Evolutionary conservation across 2,329 filamentous ascomycete species (phyloP).

Genomic region (Bipolaris sorokiniana): DNA sequence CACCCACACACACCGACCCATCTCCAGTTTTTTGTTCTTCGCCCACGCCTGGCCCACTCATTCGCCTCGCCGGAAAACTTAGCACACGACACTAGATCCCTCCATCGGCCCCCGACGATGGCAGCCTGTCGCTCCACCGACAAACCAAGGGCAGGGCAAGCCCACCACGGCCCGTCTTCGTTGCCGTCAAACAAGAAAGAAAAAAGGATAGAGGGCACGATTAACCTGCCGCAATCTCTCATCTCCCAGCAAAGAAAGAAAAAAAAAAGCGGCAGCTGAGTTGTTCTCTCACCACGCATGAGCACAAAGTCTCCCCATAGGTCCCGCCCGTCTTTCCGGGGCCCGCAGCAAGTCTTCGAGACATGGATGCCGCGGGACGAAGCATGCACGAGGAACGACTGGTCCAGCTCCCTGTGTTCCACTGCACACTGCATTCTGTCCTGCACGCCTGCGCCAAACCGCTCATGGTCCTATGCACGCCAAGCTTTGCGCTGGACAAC

Average conservation of each 20-base stretch:
- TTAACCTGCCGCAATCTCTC: not conserved
- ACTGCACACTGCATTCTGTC: slow-evolving; percentile 9
- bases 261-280: slow-evolving; percentile 6
- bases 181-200: slow-evolving; percentile 3
- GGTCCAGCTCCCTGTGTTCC: slow-evolving; percentile 15
- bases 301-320: slow-evolving; percentile 6
- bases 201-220: not conserved
- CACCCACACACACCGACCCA: slow-evolving; percentile 11
- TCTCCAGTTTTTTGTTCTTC: slow-evolving; percentile 16
- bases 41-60: slow-evolving; percentile 10
- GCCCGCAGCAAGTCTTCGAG: slow-evolving; percentile 7
- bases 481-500: not conserved
- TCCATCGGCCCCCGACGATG: not conserved
- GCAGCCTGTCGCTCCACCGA: slow-evolving; percentile 2
- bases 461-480: not conserved
- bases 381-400: slow-evolving; percentile 18
- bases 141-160: not conserved
- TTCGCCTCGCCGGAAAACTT: slow-evolving; percentile 1
- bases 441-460: slow-evolving; percentile 9
- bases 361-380: slow-evolving; percentile 20
- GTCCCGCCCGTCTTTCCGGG: slow-evolving; percentile 9
- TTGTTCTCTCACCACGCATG: slow-evolving; percentile 16
- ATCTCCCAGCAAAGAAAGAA: not conserved
- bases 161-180: not conserved
- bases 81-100: not conserved